Evolutionary conservation across 2,329 filamentous ascomycete genomes (phyloP), one percentile per base, ranked within the genome.

Genomic region (Fusarium caatingaense): DNA sequence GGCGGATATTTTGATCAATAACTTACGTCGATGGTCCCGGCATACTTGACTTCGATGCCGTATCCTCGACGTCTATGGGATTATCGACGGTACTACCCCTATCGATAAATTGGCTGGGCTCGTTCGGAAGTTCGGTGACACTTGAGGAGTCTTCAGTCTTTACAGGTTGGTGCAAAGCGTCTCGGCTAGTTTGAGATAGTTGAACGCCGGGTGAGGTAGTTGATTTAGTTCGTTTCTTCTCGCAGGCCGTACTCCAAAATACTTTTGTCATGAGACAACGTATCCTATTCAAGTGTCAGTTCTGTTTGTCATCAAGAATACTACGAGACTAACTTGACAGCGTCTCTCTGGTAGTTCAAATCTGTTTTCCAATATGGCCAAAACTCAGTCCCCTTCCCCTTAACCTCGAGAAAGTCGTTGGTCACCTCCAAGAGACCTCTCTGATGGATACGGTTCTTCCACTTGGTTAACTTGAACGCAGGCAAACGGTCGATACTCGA

Each of bases 371-470:
- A 37, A 37, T 37, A 0, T 1, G 72, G 72, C 72, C 72, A 74
- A 40, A 64, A 74, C 12, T 67, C 46, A 6, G 6, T 5, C 8
- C 72, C 72, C 18, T 72, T 34, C 8, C 72, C 72, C 18, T 73
- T 34, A 5, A 28, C 42, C 8, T 64, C 34, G 6, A 74, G 61
- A 11, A 74, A 74, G n/a, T 60, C 40, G 8, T 50, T 53, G 4
- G 67, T 60, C 41, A 74, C 48, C 16, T 74, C 69, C n/a, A 58
- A 25, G 20, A 74, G 56, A 4, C 67, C 72, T 34, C 42, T 54
- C 8, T 73, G 69, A 12, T 74, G 72, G 10, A 20, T 11, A 23
- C 44, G 40, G 1, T n/a, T 30, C 28, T 25, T 66, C 72, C 72
- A 74, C 44, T 41, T 54, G 4, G 60, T 48, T 15, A 73, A 49